phyloP scores from a whole-genome alignment of 2,329 filamentous ascomycete genomes.

The Fusarium sp. region DNA sequence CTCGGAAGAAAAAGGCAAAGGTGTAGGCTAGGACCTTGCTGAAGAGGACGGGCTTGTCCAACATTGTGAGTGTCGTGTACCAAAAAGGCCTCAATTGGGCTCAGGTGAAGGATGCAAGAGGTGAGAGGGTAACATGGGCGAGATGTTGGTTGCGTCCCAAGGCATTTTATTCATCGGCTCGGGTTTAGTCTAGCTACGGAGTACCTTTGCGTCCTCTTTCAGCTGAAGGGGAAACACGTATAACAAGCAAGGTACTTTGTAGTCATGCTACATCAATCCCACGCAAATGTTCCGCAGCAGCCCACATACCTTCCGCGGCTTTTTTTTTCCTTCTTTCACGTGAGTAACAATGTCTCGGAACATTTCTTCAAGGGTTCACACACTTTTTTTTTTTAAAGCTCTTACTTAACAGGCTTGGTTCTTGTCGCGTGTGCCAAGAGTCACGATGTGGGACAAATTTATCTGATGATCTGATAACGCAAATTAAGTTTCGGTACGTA shows the following conservation, averaged over 20 bases:
- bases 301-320: neutral
- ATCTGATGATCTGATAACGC: constrained; percentile 54
- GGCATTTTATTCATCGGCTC: neutral
- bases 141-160: neutral
- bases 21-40: constrained; percentile 45
- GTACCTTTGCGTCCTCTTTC: neutral
- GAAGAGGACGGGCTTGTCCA: constrained; percentile 48
- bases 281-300: neutral
- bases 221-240: constrained; percentile 4
- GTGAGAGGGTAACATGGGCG: neutral
- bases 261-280: neutral
- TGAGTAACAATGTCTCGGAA: neutral
- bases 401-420: neutral
- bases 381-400: neutral
- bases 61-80: constrained; percentile 29
- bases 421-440: neutral
- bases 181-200: neutral
- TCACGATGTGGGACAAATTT: constrained; percentile 34
- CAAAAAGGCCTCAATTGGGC: neutral
- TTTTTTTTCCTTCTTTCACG: neutral
- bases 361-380: neutral
- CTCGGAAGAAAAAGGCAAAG: constrained; percentile 38
- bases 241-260: neutral
- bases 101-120: neutral
- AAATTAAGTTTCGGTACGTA: neutral